phyloP scores from a whole-genome alignment of 495 filamentous ascomycete genomes.

The Hypoxylon lienhwacheense region DNA sequence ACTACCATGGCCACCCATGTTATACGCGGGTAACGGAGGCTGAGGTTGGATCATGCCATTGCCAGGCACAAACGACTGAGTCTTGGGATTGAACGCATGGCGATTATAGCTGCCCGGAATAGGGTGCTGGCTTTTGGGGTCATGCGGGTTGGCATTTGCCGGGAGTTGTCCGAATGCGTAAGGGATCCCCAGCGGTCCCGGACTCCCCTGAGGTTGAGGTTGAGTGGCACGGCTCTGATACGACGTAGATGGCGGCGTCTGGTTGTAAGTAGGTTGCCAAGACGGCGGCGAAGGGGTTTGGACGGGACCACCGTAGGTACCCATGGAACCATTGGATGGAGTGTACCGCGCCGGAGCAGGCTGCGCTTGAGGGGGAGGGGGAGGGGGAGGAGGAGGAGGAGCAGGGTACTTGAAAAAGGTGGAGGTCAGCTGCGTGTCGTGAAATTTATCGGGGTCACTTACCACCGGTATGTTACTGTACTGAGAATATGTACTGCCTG shows the following conservation, averaged over 20 bases:
- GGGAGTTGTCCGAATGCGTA: slow-evolving; percentile 81
- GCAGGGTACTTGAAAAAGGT: slow-evolving; percentile 34
- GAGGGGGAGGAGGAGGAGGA: no score
- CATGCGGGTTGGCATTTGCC: slow-evolving; percentile 64
- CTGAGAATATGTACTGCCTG: slow-evolving; percentile 43
- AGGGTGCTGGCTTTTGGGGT: slow-evolving; percentile 70
- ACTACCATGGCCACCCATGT: slow-evolving; percentile 45
- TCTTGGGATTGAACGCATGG: slow-evolving; percentile 90
- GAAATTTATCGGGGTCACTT: slow-evolving; percentile 20
- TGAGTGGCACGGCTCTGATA: slow-evolving; percentile 32
- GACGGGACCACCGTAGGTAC: slow-evolving; percentile 46
- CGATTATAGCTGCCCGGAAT: slow-evolving; percentile 81
- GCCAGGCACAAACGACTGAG: slow-evolving; percentile 80
- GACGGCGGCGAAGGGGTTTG: slow-evolving; percentile 42
- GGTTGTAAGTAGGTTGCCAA: slow-evolving; percentile 44
- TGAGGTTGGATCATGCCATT: slow-evolving; percentile 51
- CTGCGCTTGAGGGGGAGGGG: slow-evolving; percentile 37
- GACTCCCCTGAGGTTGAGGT: slow-evolving; percentile 41
- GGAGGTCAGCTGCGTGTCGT: slow-evolving; percentile 16
- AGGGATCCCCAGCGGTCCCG: slow-evolving; percentile 49
- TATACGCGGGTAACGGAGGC: slow-evolving; percentile 38
- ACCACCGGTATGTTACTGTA: slow-evolving; percentile 44
- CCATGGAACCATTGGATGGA: slow-evolving; percentile 43
- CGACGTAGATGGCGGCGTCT: slow-evolving; percentile 32
- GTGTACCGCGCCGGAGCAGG: slow-evolving; percentile 39